Evolutionary conservation across 2,329 filamentous ascomycete genomes (phyloP).

Genomic region (Claviceps sp.): DNA sequence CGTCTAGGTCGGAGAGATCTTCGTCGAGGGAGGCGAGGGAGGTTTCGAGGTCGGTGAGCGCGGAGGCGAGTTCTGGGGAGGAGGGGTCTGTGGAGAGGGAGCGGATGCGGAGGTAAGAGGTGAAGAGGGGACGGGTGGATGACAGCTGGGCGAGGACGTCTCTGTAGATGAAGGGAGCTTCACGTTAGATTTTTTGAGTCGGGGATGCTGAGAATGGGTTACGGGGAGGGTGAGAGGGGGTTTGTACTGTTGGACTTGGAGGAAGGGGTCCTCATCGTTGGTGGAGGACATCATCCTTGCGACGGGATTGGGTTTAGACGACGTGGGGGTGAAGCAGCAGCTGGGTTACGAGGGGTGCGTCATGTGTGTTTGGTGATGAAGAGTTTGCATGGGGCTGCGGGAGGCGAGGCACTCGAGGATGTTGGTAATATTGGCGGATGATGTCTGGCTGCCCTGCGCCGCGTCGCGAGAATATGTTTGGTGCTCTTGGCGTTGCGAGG

Average conservation of each 20-base stretch:
- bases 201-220: too few relatives aligned
- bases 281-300: slow-evolving; percentile 52
- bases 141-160: slow-evolving; percentile 79
- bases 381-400: too few relatives aligned
- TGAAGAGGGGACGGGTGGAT: slow-evolving; percentile 73
- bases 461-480: too few relatives aligned
- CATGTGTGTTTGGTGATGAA: neutral
- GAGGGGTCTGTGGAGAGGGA: slow-evolving; percentile 59
- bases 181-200: neutral
- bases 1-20: slow-evolving; percentile 79
- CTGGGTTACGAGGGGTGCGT: neutral
- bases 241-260: slow-evolving; percentile 56
- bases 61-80: slow-evolving; percentile 76
- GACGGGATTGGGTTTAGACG: neutral
- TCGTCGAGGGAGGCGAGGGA: slow-evolving; percentile 58
- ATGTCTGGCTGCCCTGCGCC: too few relatives aligned
- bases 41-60: slow-evolving; percentile 52
- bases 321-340: neutral
- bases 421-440: too few relatives aligned
- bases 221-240: neutral
- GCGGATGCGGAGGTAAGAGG: slow-evolving; percentile 90
- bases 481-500: too few relatives aligned
- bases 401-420: too few relatives aligned
- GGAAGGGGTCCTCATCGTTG: slow-evolving; percentile 56
- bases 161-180: slow-evolving; percentile 20